Evolutionary conservation across 352 stramenopile species (phyloP).

Genomic region (Globisporangium takayamanum): DNA sequence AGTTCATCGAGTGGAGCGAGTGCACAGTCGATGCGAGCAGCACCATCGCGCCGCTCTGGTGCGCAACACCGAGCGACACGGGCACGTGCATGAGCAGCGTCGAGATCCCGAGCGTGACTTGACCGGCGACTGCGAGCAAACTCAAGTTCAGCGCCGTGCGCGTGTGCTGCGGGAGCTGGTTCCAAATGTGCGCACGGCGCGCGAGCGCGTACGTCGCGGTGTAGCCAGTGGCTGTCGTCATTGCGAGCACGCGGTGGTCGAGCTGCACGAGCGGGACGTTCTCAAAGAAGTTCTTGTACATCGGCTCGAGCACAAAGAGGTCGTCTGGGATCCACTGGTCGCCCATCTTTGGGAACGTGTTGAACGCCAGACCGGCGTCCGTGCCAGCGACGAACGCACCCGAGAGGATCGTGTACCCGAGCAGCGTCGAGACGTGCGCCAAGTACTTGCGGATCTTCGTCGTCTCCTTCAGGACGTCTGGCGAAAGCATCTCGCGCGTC

Average conservation of each 20-base stretch:
- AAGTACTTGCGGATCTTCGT: constrained; percentile 61
- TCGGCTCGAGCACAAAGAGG: constrained; percentile 86
- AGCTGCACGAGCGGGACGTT: constrained; percentile 98
- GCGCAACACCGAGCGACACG: constrained; percentile 90
- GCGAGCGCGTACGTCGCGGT: constrained; percentile 59
- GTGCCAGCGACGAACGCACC: constrained; percentile 97
- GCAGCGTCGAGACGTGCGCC: constrained; percentile 44
- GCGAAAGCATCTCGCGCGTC: constrained; percentile 72
- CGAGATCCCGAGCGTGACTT: constrained; percentile 93
- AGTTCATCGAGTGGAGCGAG: constrained; percentile 87
- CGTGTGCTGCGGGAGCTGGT: constrained; percentile 69
- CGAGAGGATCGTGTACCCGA: constrained; percentile 82
- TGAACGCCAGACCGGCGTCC: constrained; percentile 97
- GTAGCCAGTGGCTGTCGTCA: constrained; percentile 82
- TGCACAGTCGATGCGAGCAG: constrained; percentile 92
- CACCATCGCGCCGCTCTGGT: constrained; percentile 95
- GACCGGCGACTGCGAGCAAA: constrained; percentile 56
- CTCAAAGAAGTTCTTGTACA: constrained; percentile 96
- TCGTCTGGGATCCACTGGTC: constrained; percentile 93
- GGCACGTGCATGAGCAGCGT: constrained; percentile 97
- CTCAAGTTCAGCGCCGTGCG: constrained; percentile 77
- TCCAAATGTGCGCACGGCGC: constrained; percentile 76
- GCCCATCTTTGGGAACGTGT: constrained; percentile 97
- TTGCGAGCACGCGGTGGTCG: constrained; percentile 95
- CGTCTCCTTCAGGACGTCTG: constrained; percentile 65